Evolutionary conservation across 1,139 yeast species (phyloP), one percentile per base, ranked within the genome.

Genomic region (Pichia sp.): DNA sequence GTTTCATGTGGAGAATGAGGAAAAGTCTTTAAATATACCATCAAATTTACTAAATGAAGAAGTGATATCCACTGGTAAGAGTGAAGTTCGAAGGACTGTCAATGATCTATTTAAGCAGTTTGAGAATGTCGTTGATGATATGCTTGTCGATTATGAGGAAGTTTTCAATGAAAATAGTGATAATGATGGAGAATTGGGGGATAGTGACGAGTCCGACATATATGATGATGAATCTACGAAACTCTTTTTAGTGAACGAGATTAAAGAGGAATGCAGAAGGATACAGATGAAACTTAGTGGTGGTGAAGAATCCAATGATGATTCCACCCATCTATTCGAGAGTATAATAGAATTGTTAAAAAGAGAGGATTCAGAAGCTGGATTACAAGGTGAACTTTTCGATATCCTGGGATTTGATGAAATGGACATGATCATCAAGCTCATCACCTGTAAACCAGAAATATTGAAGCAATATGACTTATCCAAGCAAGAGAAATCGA

Each of bases 321-420:
- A 32, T 6, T 42, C 39, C 3, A 39, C 46, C 15, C 47, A 47
- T 1, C 45, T 65, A 8, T 38, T 60, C 18, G 55, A 59, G 11
- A 54, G 55, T 24, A 49, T 66, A 3, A 37, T 59, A 5, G 45
- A 48, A 11, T 41, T 51, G 1, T 40, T 70, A 9, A 48, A 48
- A 13, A 46, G 53, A 1, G 59, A 66, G 24, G 53, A 59, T 7
- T 53, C 67, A 25, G 86, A 78, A 37, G 82, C 77, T 34, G 82
- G 76, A 33, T 56, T 79, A 11, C 91, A 83, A 49, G 74, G 81
- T 7, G 56, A 69, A 1, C 59, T 91, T 26, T 77, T 85, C 45
- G 96, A 87, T 52, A 67, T 84, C 9, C 59, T 91, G 5, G 97
- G 98, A 0, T 82, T 77, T 49, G 96, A 86, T 25, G 82, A 86